phyloP scores from a whole-genome alignment of 225 moss, liverwort and hornwort genomes.

The Physcomitrium patens region DNA sequence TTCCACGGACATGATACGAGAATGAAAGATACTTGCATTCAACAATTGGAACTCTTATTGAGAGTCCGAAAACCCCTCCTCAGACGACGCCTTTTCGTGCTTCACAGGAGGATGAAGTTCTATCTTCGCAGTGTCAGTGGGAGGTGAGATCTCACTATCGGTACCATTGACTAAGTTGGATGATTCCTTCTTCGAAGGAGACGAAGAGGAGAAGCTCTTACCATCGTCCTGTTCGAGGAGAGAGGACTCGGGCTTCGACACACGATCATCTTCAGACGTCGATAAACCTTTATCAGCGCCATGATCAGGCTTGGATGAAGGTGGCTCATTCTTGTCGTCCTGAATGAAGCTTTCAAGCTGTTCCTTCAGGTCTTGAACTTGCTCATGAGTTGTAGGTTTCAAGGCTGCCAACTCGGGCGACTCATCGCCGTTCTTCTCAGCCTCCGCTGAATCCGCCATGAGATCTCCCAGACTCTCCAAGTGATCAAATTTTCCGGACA shows the following conservation, averaged over 20 bases:
- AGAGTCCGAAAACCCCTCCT: slow-evolving; percentile 25
- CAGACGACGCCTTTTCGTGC: slow-evolving; percentile 8
- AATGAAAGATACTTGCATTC: background rate
- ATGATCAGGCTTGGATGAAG: background rate
- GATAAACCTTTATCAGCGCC: background rate
- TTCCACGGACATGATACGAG: background rate
- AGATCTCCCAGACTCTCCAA: slow-evolving; percentile 46
- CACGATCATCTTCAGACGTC: background rate
- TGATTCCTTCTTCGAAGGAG: slow-evolving; percentile 9
- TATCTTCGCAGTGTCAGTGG: background rate
- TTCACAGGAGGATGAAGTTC: slow-evolving; percentile 21
- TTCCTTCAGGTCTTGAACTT: slow-evolving; percentile 42
- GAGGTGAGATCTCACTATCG: slow-evolving; percentile 10
- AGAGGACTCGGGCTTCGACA: background rate
- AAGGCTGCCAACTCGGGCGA: slow-evolving; percentile 18
- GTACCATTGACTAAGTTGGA: slow-evolving; percentile 18
- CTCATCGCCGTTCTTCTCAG: slow-evolving; percentile 16
- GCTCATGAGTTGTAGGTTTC: slow-evolving; percentile 38
- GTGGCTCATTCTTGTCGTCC: background rate
- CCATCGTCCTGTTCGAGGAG: background rate
- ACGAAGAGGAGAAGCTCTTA: slow-evolving; percentile 5
- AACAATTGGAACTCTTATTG: background rate
- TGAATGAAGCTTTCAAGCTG: slow-evolving; percentile 35
- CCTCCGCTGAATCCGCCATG: background rate
- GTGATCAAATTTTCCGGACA: slow-evolving; percentile 41